Conservation (phyloP, 768 basidiomycete genomes). For the Cystofilobasidium macerans region DNA sequence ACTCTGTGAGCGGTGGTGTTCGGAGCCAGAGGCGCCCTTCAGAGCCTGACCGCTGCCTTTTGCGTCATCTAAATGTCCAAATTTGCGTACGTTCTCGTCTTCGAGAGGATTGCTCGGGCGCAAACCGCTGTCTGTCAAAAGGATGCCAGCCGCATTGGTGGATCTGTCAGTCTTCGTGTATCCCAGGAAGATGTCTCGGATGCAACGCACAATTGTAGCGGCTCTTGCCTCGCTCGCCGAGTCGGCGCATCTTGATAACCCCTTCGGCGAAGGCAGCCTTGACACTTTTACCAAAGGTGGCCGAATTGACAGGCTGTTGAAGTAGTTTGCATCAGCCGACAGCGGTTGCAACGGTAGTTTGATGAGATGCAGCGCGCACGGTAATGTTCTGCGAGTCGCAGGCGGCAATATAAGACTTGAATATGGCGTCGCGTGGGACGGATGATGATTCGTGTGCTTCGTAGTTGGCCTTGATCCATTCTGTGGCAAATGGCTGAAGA, state of each 20-base stretch:
- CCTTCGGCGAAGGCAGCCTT: background rate
- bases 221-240: background rate
- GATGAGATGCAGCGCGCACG: background rate
- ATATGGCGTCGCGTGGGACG: background rate
- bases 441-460: background rate
- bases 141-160: too few relatives aligned
- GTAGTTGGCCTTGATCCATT: conserved; percentile 8
- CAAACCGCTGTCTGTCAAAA: background rate
- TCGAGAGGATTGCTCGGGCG: background rate
- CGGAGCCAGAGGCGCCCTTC: too few relatives aligned
- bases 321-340: background rate
- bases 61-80: background rate
- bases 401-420: background rate
- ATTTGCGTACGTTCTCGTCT: background rate
- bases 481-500: background rate
- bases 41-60: too few relatives aligned
- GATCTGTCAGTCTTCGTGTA: background rate
- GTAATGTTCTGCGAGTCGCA: background rate
- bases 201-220: background rate
- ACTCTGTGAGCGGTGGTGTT: too few relatives aligned
- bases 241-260: background rate
- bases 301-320: conserved; percentile 1
- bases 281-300: background rate
- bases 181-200: background rate
- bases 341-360: too few relatives aligned